phyloP scores from a whole-genome alignment of 2,329 filamentous ascomycete species.

The Lachnellula arida region DNA sequence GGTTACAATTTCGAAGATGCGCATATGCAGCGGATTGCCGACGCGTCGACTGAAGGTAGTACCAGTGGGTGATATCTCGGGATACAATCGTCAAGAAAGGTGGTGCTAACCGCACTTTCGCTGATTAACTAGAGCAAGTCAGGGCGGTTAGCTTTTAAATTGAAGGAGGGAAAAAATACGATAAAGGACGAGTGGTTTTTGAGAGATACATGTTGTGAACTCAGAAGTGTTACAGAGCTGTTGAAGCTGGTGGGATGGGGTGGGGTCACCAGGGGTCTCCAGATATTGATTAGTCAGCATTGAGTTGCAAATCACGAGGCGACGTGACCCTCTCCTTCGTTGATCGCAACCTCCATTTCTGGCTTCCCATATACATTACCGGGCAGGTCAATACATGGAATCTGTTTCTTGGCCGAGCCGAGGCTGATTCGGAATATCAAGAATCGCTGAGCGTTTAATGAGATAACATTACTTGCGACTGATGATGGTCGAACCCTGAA shows the following conservation, averaged over 20 bases:
- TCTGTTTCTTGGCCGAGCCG: not conserved
- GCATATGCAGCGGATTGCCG: constrained; percentile 70
- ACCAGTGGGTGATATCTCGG: constrained; percentile 59
- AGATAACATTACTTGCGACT: not conserved
- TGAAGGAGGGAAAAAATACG: not conserved
- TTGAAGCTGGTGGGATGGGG: not conserved
- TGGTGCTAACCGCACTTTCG: constrained; percentile 48
- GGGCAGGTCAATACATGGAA: not conserved
- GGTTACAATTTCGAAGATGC: constrained; percentile 73
- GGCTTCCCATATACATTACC: not conserved
- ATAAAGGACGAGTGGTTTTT: not conserved
- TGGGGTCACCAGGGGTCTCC: not conserved
- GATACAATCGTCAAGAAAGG: constrained; percentile 67
- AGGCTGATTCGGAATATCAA: not conserved
- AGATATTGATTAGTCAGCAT: too few relatives aligned
- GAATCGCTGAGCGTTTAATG: not conserved
- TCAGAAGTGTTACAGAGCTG: not conserved
- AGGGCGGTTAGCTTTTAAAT: not conserved
- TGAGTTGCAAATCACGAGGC: not conserved
- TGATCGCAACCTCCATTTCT: too few relatives aligned
- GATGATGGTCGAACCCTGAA: not conserved
- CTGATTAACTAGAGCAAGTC: not conserved
- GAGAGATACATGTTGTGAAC: not conserved
- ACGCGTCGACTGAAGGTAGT: constrained; percentile 61
- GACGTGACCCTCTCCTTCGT: not conserved